phyloP scores from a whole-genome alignment of 1,284 basidiomycete genomes.

The Sporisorium sorghi region DNA sequence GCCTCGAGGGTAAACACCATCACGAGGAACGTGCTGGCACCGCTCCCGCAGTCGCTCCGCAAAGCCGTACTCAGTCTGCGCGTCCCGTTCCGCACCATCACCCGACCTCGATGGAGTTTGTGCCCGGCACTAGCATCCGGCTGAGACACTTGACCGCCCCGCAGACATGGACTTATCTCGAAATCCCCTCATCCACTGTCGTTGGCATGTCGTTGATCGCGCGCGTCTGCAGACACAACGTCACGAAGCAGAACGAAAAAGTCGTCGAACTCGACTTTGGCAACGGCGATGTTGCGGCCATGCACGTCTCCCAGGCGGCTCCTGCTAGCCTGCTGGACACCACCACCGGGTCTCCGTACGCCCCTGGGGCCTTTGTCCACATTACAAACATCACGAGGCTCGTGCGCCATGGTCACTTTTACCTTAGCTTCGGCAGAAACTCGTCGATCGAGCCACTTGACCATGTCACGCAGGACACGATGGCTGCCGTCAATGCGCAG shows the following conservation, averaged over 20 bases:
- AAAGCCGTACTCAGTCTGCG: too few species aligned
- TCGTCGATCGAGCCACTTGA: background rate
- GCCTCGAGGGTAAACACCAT: background rate
- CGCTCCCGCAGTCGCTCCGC: too few species aligned
- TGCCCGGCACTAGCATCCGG: background rate
- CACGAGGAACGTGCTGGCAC: background rate
- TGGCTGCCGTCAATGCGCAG: background rate
- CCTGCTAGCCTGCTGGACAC: background rate
- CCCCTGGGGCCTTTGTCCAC: background rate
- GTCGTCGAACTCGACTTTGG: background rate
- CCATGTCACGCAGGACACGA: background rate
- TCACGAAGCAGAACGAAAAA: background rate
- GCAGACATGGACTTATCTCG: background rate
- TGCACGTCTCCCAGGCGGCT: background rate
- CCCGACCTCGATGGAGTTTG: background rate
- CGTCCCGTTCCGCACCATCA: background rate
- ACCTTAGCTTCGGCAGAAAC: background rate
- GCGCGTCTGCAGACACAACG: background rate
- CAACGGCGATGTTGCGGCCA: background rate
- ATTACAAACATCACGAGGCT: background rate
- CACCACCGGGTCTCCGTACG: background rate
- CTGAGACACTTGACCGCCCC: background rate
- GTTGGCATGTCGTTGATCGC: background rate
- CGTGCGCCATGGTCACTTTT: background rate
- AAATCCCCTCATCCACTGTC: background rate